These are phyloP conservation scores for Verbascum thapsus DNA, from an alignment of 257 asterid species.

Conservation along the genomic window DNA sequence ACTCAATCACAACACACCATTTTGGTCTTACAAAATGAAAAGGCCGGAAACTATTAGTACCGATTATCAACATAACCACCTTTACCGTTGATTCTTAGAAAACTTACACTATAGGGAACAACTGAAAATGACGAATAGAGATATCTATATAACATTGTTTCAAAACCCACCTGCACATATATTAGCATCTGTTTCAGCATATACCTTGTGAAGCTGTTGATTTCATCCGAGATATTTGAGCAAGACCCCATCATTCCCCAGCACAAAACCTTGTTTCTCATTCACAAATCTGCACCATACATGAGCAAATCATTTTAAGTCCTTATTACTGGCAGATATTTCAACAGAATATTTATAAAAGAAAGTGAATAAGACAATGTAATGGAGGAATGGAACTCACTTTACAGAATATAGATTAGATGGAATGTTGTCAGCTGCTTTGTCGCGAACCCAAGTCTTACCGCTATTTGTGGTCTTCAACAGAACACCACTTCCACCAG, in stretches of 20 bases:
- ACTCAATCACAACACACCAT: no score
- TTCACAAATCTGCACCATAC: slow-evolving; percentile 70
- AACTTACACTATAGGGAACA: no score
- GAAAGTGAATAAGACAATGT: background rate
- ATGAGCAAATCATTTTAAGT: slow-evolving; percentile 4
- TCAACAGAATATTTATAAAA: background rate
- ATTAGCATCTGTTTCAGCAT: background rate
- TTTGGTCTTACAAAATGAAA: no score
- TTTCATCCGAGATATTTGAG: slow-evolving; percentile 87
- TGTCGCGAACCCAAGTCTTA: slow-evolving; percentile 88
- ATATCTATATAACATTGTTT: no score
- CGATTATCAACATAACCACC: no score
- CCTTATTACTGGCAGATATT: background rate
- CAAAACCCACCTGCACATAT: background rate
- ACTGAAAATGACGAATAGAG: no score
- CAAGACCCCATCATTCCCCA: slow-evolving; percentile 92
- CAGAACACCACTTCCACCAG: slow-evolving; percentile 96
- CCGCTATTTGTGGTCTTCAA: slow-evolving; percentile 88
- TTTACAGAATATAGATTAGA: slow-evolving; percentile 94
- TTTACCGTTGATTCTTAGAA: no score
- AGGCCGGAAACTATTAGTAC: no score
- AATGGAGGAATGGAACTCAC: slow-evolving; percentile 50
- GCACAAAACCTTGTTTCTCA: slow-evolving; percentile 86
- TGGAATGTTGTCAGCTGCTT: slow-evolving; percentile 94
- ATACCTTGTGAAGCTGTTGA: background rate